Base-by-base conservation (phyloP, 306 rosid species). In the Pyrus communis region DNA sequence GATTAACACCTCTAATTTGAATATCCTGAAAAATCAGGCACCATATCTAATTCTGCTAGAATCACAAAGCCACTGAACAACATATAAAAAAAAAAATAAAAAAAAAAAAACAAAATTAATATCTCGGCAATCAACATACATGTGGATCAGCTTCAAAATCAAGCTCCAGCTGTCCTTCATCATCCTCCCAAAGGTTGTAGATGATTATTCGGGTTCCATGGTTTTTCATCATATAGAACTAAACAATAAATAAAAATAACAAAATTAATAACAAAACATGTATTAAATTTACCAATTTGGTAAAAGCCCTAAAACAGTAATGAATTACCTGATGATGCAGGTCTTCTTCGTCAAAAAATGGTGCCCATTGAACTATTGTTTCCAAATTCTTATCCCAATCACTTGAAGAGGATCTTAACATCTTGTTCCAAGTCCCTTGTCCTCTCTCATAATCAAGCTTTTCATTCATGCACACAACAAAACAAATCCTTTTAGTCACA, bases 111-210 rank as follows among this genome's bases (percentile, higher is more conserved):
- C 14, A 21, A 21, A 27, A 31, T 18, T 38, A 23, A 62, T 33
- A 75, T 9, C 14, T 63, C 25, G 49, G 9, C 31, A 45, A 75
- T 30, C 61, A 71, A 70, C 89, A 87, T 89, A 95, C 99, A 82
- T 92, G 89, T 60, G 86, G 90, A 71, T 96, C 99, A 54, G 80
- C 77, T 82, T 89, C 90, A 67, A 96, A 96, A 88, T 91, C 97
- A 67, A 96, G 97, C 73, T 96, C 99, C 88, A 92, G 84, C 70
- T 80, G 91, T 77, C 96, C 98, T 86, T 92, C 91, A 78, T 92
- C 99, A 74, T 96, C 99, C 88, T 96, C 99, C 99, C 99, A 96
- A 67, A 92, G 93, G 67, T 92, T 96, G 87, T 91, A 96, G 83
- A 96, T 96, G 69, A 92, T 83, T 76, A 96, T 87, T 21, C 96